Conservation (phyloP, 148 eudicot species). For the Fagopyrum tataricum region DNA sequence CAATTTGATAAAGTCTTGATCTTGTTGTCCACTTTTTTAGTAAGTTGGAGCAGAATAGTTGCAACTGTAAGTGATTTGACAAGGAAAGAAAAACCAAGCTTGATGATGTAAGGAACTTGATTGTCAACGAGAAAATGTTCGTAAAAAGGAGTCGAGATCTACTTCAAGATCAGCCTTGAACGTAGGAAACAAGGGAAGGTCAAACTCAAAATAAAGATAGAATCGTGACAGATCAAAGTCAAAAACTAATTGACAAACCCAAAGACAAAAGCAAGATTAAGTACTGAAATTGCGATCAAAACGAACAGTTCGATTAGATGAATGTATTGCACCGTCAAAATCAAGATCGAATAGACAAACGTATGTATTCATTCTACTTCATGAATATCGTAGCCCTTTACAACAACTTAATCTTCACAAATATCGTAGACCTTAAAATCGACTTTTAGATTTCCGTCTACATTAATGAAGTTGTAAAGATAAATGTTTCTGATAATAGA, state of each 20-base stretch:
- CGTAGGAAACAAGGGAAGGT: not conserved
- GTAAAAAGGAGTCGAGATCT: not conserved
- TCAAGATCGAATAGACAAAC: too few relatives aligned
- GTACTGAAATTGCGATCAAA: not conserved
- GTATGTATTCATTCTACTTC: too few relatives aligned
- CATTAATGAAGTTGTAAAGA: too few relatives aligned
- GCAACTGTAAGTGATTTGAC: not conserved
- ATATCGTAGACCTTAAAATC: too few relatives aligned
- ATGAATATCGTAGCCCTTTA: too few relatives aligned
- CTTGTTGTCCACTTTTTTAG: not conserved
- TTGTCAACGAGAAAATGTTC: not conserved
- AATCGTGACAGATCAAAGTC: not conserved
- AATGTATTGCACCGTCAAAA: not conserved
- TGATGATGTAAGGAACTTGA: not conserved
- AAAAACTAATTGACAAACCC: not conserved
- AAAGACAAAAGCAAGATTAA: not conserved
- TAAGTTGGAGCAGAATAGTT: not conserved
- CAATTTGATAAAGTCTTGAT: not conserved
- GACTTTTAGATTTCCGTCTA: too few relatives aligned
- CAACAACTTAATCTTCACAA: too few relatives aligned
- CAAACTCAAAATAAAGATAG: not conserved
- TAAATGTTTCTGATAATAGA: too few relatives aligned
- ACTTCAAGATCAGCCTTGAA: not conserved
- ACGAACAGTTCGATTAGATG: not conserved
- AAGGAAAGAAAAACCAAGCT: not conserved